Evolutionary conservation across 129 eudicot genomes (phyloP).

Genomic region (Flaveria sonorensis): DNA sequence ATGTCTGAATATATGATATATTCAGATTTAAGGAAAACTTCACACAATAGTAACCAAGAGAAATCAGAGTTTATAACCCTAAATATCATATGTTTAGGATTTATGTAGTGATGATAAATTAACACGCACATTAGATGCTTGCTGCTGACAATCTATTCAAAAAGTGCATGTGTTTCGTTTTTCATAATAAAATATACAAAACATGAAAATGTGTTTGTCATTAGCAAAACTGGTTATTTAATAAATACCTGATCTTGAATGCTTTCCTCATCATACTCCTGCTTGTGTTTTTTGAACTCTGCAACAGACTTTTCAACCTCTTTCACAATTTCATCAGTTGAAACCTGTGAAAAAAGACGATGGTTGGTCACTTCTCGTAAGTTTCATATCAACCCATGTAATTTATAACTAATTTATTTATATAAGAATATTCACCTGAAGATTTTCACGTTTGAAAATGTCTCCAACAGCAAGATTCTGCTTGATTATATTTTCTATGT

Average conservation of each 20-base stretch:
- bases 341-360: constrained; percentile 47
- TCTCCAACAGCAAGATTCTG: constrained; percentile 95
- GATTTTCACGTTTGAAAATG: constrained; percentile 87
- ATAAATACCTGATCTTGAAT: constrained; percentile 71
- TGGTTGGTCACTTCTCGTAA: constrained; percentile 4
- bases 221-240: too few relatives aligned
- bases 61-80: neutral
- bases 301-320: constrained; percentile 82
- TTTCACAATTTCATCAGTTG: constrained; percentile 80
- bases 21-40: too few relatives aligned
- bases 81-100: neutral
- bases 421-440: constrained; percentile 52
- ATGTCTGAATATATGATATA: neutral
- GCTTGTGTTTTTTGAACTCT: constrained; percentile 75
- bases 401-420: neutral
- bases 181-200: neutral
- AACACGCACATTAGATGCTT: neutral
- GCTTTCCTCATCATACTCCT: constrained; percentile 86
- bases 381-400: constrained; percentile 8
- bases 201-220: neutral
- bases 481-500: constrained; percentile 63
- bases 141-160: neutral
- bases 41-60: neutral
- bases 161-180: neutral
- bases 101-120: neutral